Evolutionary conservation across 225 moss, liverwort and hornwort species (phyloP), one percentile per base, ranked within the genome.

Genomic region (Thuidium tamariscinum): DNA sequence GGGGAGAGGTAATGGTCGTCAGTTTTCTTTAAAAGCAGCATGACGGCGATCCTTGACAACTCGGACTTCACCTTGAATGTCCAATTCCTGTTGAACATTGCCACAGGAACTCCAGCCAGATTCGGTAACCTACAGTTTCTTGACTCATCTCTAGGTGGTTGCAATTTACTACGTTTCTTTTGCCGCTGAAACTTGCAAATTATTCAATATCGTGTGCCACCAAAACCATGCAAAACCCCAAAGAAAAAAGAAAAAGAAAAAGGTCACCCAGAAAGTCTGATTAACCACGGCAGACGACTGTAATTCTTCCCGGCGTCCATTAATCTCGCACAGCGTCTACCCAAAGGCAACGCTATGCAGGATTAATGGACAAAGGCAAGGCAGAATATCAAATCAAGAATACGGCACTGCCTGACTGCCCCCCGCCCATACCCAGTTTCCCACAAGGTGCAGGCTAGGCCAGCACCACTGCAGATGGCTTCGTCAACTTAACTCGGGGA

Each of bases 1-100:
- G 94, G 87, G 42, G 97, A 96, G 20, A 95, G 32, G 95, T 95
- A 49, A 99, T 97, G 76, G 93, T n/a, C n/a, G n/a, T n/a, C 89
- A 30, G 87, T 93, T 41, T 87, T 86, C 80, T 93, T 92, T 84
- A 93, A 88, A 57, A 97, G 89, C 26, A 95, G 93, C 78, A 99
- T 95, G 67, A 62, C 88, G 19, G 95, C 96, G 42, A 96, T 95
- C 83, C 90, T 94, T 81, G 82, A 85, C 60, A 97, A 92, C 84
- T 99, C 93, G 9, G 72, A 85, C 67, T 92, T 91, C 95, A 96
- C 92, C 83, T 88, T 90, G 59, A 56, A 10, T 56, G 13, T 92
- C 89, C 46, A 95, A 86, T 79, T 95, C 93, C 90, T 94, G 94
- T 89, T 95, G 73, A n/a, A n/a, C n/a, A n/a, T 70, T 86, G 77